Evolutionary conservation across 129 eudicot genomes (phyloP).

Genomic region (Kitagawia praeruptora): DNA sequence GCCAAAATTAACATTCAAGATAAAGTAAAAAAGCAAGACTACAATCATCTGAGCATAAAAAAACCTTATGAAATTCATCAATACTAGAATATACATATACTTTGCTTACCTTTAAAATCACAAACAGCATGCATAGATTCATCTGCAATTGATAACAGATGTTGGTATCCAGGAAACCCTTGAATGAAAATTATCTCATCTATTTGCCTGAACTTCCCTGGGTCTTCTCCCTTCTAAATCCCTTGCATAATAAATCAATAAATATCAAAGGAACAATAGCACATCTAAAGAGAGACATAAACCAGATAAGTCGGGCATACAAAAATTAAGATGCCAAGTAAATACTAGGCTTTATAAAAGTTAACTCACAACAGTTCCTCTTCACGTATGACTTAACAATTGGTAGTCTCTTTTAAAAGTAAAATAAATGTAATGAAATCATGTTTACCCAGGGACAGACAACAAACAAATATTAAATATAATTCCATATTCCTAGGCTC

Average conservation of each 20-base stretch:
- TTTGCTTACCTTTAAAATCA: conserved; percentile 68
- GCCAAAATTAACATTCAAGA: neutral
- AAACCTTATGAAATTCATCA: neutral
- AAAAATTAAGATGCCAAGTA: too few species aligned
- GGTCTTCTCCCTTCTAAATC: conserved; percentile 77
- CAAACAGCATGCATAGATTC: conserved; percentile 78
- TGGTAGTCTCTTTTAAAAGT: too few species aligned
- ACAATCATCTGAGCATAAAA: neutral
- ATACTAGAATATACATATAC: neutral
- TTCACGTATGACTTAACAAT: too few species aligned
- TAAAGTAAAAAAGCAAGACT: neutral
- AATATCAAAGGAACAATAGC: neutral
- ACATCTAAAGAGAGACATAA: neutral
- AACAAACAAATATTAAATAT: too few species aligned
- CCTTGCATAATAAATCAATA: conserved; percentile 10
- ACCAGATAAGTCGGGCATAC: neutral
- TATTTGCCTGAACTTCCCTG: conserved; percentile 89
- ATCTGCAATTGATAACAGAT: conserved; percentile 54
- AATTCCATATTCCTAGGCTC: too few species aligned
- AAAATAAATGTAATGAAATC: too few species aligned
- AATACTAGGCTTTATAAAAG: too few species aligned
- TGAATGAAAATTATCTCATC: conserved; percentile 76
- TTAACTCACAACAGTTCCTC: too few species aligned
- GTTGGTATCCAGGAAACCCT: conserved; percentile 67
- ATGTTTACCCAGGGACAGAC: too few species aligned